phyloP scores from a whole-genome alignment of 495 filamentous ascomycete genomes.

The Parathielavia hyrcaniae region DNA sequence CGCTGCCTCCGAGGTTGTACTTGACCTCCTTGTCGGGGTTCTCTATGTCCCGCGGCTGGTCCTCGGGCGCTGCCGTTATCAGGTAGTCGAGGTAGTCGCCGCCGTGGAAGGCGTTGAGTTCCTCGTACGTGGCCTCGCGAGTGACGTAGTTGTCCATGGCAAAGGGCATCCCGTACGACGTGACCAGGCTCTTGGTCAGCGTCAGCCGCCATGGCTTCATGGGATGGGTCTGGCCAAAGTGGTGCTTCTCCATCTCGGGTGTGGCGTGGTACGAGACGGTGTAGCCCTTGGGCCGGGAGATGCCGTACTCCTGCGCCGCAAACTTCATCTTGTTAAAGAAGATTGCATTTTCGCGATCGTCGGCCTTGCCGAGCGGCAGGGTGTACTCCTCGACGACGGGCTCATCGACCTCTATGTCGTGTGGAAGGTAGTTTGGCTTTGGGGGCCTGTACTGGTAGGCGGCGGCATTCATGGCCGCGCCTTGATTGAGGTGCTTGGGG shows the following conservation, averaged over 20 bases:
- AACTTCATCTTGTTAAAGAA: constrained; percentile 60
- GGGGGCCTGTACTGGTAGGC: constrained; percentile 36
- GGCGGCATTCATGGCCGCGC: constrained; percentile 27
- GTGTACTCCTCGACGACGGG: constrained; percentile 67
- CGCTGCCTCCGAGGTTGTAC: constrained; percentile 81
- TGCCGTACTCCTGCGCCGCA: constrained; percentile 64
- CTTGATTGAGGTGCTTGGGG: background rate
- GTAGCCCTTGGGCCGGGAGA: constrained; percentile 71
- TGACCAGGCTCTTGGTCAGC: constrained; percentile 86
- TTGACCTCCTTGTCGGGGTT: constrained; percentile 47
- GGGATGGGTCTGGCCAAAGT: constrained; percentile 90
- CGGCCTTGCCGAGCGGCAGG: constrained; percentile 47
- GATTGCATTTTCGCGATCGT: constrained; percentile 51
- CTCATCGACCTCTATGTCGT: constrained; percentile 39
- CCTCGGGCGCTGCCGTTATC: constrained; percentile 45
- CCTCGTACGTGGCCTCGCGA: constrained; percentile 75
- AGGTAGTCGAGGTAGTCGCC: constrained; percentile 88
- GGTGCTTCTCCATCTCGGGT: constrained; percentile 88
- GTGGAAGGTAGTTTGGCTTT: constrained; percentile 47
- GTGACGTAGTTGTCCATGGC: constrained; percentile 91
- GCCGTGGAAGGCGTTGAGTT: constrained; percentile 80
- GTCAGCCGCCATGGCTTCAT: constrained; percentile 99
- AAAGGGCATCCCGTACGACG: constrained; percentile 88
- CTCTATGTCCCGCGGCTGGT: constrained; percentile 46
- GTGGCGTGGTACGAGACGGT: constrained; percentile 96